Base-by-base conservation (phyloP, 108 stramenopile genomes). In the Pseudonitzschia multiseries region DNA sequence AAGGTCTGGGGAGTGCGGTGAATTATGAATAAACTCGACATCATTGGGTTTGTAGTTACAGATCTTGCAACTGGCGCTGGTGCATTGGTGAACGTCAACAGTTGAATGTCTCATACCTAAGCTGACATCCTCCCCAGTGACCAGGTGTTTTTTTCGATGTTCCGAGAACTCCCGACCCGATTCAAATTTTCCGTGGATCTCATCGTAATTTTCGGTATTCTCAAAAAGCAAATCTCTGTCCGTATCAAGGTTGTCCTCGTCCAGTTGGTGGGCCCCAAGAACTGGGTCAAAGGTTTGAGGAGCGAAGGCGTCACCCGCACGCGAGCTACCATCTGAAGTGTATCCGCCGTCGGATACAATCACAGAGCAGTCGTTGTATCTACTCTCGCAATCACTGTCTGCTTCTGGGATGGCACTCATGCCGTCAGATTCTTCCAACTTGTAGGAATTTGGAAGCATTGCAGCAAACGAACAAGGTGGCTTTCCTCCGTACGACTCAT, bases 21-120 rank as follows among this genome's bases (percentile, higher is more conserved):
- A 56, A 10, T 56, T 56, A 20, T 56, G 54, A 62, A 62, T 33
- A 20, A 62, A 62, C 10, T 62, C 44, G 0, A 73, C 72, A 2
- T 79, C 78, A 43, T 31, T 59, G 15, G 76, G 76, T 6, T 65
- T 77, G 76, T 77, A 77, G 27, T 68, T 63, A 61, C 80, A 81
- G 31, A 74, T 68, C 32, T 50, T 70, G 61, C 84, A 85, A 21
- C 71, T 72, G 15, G 84, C 64, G 69, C 78, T 79, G 18, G 64
- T 74, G 42, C 84, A 85, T 44, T 76, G 61, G 57, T 85, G 84
- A 20, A 85, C 84, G 48, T 85, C 77, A 27, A 79, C 74, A 3
- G 64, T 67, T 10, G 74, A 76, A 0, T 70, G 74, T 54, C 72
- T 71, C 2, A 53, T 21, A 5, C 77, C 74, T 20, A 85, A 64